Percentiles rank a stretch among this genome's conserved stretches.
Evolutionary conservation across 2,329 filamentous ascomycete genomes (phyloP).

Genomic region (Sclerotinia nivalis): DNA sequence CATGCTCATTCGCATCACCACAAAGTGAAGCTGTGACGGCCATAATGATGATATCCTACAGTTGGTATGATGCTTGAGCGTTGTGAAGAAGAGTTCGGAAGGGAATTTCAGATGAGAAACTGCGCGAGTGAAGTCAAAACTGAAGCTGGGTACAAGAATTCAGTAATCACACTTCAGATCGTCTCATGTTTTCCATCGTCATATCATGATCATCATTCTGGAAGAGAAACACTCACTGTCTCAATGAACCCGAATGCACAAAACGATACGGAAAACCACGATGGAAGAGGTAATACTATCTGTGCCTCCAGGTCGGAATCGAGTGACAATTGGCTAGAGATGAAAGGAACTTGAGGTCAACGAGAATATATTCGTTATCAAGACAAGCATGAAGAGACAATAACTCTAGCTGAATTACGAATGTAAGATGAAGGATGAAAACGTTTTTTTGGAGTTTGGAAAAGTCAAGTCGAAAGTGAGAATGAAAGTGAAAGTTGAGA

Average conservation of each 20-base stretch:
- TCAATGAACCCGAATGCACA: neutral
- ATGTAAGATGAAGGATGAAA: neutral
- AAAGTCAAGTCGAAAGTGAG: neutral
- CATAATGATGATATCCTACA: slow-evolving; percentile 12
- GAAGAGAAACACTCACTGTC: neutral
- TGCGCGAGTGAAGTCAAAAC: neutral
- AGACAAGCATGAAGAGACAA: neutral
- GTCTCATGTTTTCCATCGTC: neutral
- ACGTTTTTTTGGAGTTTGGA: neutral
- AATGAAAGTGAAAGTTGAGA: slow-evolving; percentile 4
- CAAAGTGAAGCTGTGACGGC: slow-evolving; percentile 17
- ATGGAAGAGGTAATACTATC: neutral
- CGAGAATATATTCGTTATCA: neutral
- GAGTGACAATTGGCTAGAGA: neutral
- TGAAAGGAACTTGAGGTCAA: neutral
- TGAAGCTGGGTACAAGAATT: slow-evolving; percentile 6
- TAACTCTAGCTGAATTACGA: neutral
- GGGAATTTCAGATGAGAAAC: neutral
- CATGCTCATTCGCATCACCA: slow-evolving; percentile 24
- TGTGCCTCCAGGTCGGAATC: neutral
- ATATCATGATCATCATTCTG: neutral
- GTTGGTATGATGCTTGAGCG: neutral
- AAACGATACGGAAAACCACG: neutral
- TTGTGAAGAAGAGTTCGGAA: neutral
- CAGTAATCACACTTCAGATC: neutral